Evolutionary conservation across 495 filamentous ascomycete species (phyloP), one percentile per base, ranked within the genome.

Genomic region (Xylaria acuta): DNA sequence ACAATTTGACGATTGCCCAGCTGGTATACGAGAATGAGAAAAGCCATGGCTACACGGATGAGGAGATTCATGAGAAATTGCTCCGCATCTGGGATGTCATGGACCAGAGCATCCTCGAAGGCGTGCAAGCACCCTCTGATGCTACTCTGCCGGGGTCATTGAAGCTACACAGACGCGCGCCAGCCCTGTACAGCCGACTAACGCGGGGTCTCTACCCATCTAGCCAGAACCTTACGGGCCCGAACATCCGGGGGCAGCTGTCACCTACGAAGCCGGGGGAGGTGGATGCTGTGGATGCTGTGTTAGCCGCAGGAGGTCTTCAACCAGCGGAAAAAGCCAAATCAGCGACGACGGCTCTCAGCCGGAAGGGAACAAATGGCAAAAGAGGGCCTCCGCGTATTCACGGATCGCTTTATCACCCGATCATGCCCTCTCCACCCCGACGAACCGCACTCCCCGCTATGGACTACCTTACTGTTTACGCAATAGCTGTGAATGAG

Each of bases 11-110:
- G 43, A 81, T 81, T 30, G 79, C 79, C 1, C 79, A 81, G 53
- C 49, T 81, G 14, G 79, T 81, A 6, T 81, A 79, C 45, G 79
- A 81, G 65, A 81, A 81, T 40, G 79, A 81, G 71, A 81, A 80
- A 64, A 75, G 78, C 51, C 76, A 78, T 34, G 79, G 79, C 27
- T 80, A 81, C 49, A 77, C 75, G 0, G 79, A 81, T 36, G 78
- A 78, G n/a, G 76, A 81, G 53, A 80, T 81, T 25, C 73, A 72
- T 14, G 73, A 71, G 34, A 81, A 80, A 40, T 5, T 81, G 5
- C 75, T 81, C 72, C 72, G 74, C 34, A 81, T 81, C 45, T 81
- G 79, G 79, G 73, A 81, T 41, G 79, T 81, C 47, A 81, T 81
- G 79, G 79, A 81, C 59, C 68, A 81, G 45, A 81, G 79, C 36